Evolutionary conservation across 345 rosid genomes (phyloP), one percentile per base, ranked within the genome.

Genomic region (Psidium guajava): DNA sequence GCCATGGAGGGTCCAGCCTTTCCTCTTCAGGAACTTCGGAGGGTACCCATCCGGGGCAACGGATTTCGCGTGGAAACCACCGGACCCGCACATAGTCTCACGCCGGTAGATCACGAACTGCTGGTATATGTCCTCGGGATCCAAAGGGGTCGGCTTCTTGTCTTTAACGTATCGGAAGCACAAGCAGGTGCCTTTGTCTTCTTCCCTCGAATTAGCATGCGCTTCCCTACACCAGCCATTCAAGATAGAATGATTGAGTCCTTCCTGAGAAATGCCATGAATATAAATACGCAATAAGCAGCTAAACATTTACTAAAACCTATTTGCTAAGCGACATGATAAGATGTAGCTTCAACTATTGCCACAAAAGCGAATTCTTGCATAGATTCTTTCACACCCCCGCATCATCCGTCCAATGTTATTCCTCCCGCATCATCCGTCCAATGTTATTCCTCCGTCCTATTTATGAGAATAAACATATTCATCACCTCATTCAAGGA

Each of bases 31-130:
- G 64, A 91, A 91, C 14, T 58, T 18, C 22, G 96, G 96, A 55
- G 97, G 95, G 58, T 84, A 32, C 0, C 94, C 93, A 40, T 91
- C 90, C 1, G 89, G 86, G 36, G 88, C 90, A 25, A 92, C 87
- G 6, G 96, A 93, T 50, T 87, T 95, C 14, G 95, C 92, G 42
- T 1, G 81, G 80, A 87, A 92, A 8, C 44, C 5, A 6, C 73
- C 27, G 13, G 83, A 5, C 50, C 56, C 15, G 22, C 53, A 83
- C 16, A 52, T 20, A 1, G 47, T 61, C 24, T 87, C 54, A 16
- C 82, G 54, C 40, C 64, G 85, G 86, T 83, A 55, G 83, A 91
- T 86, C 85, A 87, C 82, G 52, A 90, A 88, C 27, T 87, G 91
- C 55, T 91, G 90, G 86, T 85, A 83, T 24, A 87, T 69, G 84